Percentiles rank a stretch among this genome's conserved stretches.
Evolutionary conservation across 2,329 filamentous ascomycete genomes (phyloP).

Genomic region (Aspergillus fijiensis): DNA sequence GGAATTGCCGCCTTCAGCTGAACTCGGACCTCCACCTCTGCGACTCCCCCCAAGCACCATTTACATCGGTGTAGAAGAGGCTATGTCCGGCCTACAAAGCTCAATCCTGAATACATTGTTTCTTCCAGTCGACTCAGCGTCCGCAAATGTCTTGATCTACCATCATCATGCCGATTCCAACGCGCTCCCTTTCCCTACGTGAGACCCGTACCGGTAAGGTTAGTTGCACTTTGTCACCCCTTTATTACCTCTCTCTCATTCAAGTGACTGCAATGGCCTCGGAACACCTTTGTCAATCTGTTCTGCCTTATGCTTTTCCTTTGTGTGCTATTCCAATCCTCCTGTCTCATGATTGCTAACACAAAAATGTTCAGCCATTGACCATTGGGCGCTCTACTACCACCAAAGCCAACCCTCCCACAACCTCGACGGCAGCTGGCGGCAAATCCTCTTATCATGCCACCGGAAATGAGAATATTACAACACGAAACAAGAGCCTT

Average conservation of each 20-base stretch:
- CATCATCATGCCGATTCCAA: slow-evolving; percentile 41
- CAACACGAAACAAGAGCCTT: slow-evolving; percentile 30
- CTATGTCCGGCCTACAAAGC: neutral
- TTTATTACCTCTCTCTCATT: neutral
- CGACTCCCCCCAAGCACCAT: neutral
- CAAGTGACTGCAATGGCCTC: neutral
- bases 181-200: slow-evolving; percentile 36
- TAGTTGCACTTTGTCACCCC: slow-evolving; percentile 18
- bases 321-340: neutral
- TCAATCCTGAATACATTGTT: neutral
- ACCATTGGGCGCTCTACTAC: slow-evolving; percentile 25
- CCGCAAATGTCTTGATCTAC: neutral
- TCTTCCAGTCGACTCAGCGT: neutral
- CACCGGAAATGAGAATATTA: slow-evolving; percentile 20
- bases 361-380: slow-evolving; percentile 21
- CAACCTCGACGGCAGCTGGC: slow-evolving; percentile 11
- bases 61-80: slow-evolving; percentile 1
- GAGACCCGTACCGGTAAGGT: slow-evolving; percentile 35
- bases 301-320: neutral
- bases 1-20: slow-evolving; percentile 3
- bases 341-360: slow-evolving; percentile 19
- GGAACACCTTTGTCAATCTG: neutral
- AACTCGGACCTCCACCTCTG: slow-evolving; percentile 6
- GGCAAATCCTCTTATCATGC: slow-evolving; percentile 10
- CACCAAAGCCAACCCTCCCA: slow-evolving; percentile 13